Conservation (phyloP, 352 stramenopile genomes). For the Phytopythium vexans region DNA sequence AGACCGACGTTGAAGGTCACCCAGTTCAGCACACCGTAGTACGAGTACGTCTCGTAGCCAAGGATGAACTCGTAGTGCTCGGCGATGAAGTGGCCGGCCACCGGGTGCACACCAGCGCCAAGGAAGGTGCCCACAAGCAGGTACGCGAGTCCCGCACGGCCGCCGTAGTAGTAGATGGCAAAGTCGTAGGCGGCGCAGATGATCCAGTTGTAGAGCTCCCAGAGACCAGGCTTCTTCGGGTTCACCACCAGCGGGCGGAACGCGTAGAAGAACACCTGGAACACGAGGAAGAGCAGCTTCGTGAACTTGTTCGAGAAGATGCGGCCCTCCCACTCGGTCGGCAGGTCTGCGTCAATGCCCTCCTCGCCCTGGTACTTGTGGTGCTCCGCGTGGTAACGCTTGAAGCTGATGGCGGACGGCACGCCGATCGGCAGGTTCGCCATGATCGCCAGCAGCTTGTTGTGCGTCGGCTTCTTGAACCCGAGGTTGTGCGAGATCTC, state of each 20-base stretch:
- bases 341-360: constrained; percentile 93
- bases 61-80: constrained; percentile 97
- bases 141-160: constrained; percentile 87
- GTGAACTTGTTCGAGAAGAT: constrained; percentile 84
- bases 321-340: constrained; percentile 86
- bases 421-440: constrained; percentile 93
- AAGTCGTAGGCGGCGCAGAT: constrained; percentile 84
- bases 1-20: constrained; percentile 98
- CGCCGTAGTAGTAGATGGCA: constrained; percentile 77
- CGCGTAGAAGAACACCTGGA: constrained; percentile 94
- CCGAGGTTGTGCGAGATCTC: constrained; percentile 95
- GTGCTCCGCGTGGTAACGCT: constrained; percentile 97
- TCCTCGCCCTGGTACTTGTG: constrained; percentile 95
- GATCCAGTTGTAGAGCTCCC: constrained; percentile 88
- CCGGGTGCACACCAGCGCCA: constrained; percentile 92
- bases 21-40: constrained; percentile 97
- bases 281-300: constrained; percentile 92
- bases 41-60: constrained; percentile 96
- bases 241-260: constrained; percentile 92
- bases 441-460: constrained; percentile 90
- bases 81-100: constrained; percentile 96
- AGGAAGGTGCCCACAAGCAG: constrained; percentile 91
- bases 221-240: constrained; percentile 80
- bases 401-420: constrained; percentile 92
- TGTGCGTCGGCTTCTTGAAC: constrained; percentile 90